A percentile compares a stretch with the other conserved stretches of the same genome.
phyloP scores from a whole-genome alignment of 768 basidiomycete species.

The Rhizopogon roseolus region DNA sequence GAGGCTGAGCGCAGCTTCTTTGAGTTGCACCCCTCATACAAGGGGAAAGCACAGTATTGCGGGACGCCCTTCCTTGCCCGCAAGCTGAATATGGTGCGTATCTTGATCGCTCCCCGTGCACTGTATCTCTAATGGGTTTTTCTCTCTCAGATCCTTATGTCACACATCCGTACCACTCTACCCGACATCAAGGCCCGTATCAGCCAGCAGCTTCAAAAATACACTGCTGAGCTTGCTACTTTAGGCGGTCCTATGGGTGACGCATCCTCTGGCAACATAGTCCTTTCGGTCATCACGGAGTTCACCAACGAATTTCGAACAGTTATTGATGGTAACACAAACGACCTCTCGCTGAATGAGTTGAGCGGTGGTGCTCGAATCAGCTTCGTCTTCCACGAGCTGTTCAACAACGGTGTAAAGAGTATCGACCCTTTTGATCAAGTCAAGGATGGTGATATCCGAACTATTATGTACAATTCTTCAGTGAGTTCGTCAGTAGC shows the following conservation, averaged over 20 bases:
- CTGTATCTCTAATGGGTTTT: background rate
- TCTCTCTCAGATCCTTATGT: constrained; percentile 83
- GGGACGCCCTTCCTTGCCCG: constrained; percentile 95
- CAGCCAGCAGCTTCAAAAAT: constrained; percentile 85
- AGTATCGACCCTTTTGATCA: constrained; percentile 98
- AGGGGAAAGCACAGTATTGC: constrained; percentile 91
- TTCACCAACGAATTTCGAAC: constrained; percentile 97
- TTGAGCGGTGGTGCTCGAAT: constrained; percentile 98
- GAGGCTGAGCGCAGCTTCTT: constrained; percentile 92
- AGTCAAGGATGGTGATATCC: constrained; percentile 97
- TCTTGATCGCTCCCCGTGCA: background rate
- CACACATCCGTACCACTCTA: constrained; percentile 95
- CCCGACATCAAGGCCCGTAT: constrained; percentile 98
- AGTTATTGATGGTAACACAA: constrained; percentile 95
- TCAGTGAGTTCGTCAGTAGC: constrained; percentile 56
- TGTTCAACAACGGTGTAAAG: constrained; percentile 96
- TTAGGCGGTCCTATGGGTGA: constrained; percentile 90
- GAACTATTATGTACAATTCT: constrained; percentile 95
- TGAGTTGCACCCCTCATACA: constrained; percentile 90
- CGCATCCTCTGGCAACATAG: constrained; percentile 81
- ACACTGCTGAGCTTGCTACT: constrained; percentile 71
- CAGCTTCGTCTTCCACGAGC: constrained; percentile 97
- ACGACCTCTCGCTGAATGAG: constrained; percentile 92
- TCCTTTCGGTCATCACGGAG: constrained; percentile 96
- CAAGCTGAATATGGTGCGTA: constrained; percentile 86